Conservation (phyloP, 106 monocot species). For the Apostasia shenzhenica region DNA sequence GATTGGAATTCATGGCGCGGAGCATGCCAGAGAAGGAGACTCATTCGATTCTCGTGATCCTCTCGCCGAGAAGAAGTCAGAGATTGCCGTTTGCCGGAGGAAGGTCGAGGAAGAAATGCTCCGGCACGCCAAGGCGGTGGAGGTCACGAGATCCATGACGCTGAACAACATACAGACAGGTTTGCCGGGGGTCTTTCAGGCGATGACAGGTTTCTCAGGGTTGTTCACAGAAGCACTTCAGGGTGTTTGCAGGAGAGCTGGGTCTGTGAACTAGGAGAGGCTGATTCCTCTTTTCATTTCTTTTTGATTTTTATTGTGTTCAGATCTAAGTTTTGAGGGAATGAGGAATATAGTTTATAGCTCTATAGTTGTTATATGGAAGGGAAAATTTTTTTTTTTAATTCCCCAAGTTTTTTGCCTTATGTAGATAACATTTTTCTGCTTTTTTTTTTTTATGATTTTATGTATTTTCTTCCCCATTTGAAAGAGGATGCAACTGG, state of each 20-base stretch:
- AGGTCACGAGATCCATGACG: slow-evolving; percentile 67
- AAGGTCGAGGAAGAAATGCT: slow-evolving; percentile 75
- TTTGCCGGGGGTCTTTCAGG: slow-evolving; percentile 83
- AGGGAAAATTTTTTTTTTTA: not conserved
- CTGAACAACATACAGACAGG: slow-evolving; percentile 85
- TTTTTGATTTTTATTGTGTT: not conserved
- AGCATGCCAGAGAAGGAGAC: slow-evolving; percentile 25
- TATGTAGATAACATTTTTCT: slow-evolving; percentile 18
- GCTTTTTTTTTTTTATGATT: not conserved
- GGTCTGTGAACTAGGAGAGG: slow-evolving; percentile 14
- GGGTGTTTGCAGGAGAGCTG: slow-evolving; percentile 51
- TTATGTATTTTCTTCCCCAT: slow-evolving; percentile 13
- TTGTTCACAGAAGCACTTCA: slow-evolving; percentile 53
- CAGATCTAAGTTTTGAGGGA: not conserved
- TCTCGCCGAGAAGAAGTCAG: slow-evolving; percentile 53
- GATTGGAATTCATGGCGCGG: slow-evolving; percentile 36
- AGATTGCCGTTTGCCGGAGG: slow-evolving; percentile 50
- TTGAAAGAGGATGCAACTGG: slow-evolving; percentile 5
- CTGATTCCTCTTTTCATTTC: slow-evolving; percentile 1
- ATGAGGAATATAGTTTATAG: not conserved
- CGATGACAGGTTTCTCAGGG: slow-evolving; percentile 75
- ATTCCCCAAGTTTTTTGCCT: slow-evolving; percentile 5
- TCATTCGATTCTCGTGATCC: slow-evolving; percentile 61
- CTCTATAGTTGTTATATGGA: slow-evolving; percentile 7
- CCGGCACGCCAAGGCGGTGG: slow-evolving; percentile 47